Conservation (phyloP, 2,329 filamentous ascomycete species). For the Didymella pomorum region DNA sequence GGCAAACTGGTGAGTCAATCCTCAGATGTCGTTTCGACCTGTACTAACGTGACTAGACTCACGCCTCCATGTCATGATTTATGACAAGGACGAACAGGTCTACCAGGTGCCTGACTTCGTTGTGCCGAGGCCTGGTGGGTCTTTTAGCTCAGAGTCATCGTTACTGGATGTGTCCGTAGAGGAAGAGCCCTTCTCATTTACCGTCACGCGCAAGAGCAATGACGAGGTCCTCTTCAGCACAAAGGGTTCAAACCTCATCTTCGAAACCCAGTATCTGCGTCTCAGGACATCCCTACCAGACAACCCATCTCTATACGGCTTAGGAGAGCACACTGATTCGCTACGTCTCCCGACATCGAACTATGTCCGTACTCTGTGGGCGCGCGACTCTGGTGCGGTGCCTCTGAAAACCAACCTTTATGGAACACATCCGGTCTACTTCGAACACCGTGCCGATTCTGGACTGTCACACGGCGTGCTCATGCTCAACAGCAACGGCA, state of each 20-base stretch:
- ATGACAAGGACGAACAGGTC: slow-evolving; percentile 71
- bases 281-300: slow-evolving; percentile 74
- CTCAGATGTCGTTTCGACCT: neutral
- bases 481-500: slow-evolving; percentile 54
- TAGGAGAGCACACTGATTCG: slow-evolving; percentile 78
- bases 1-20: slow-evolving; percentile 61
- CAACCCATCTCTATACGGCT: slow-evolving; percentile 75
- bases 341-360: slow-evolving; percentile 72
- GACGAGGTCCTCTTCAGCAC: slow-evolving; percentile 73
- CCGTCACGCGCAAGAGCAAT: slow-evolving; percentile 64
- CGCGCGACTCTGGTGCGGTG: slow-evolving; percentile 68
- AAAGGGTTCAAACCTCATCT: slow-evolving; percentile 71
- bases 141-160: slow-evolving; percentile 43
- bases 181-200: slow-evolving; percentile 72
- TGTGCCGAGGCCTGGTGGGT: slow-evolving; percentile 65
- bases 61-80: slow-evolving; percentile 75
- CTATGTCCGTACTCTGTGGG: slow-evolving; percentile 76
- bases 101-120: slow-evolving; percentile 78
- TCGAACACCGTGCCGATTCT: slow-evolving; percentile 68
- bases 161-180: slow-evolving; percentile 63
- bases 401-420: slow-evolving; percentile 73
- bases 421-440: slow-evolving; percentile 76
- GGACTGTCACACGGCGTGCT: slow-evolving; percentile 46
- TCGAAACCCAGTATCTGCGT: slow-evolving; percentile 78
- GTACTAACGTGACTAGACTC: slow-evolving; percentile 55